A percentile compares a stretch with the other conserved stretches of the same genome.
Conservation (phyloP, 345 rosid species). For the Carallia pectinifolia region DNA sequence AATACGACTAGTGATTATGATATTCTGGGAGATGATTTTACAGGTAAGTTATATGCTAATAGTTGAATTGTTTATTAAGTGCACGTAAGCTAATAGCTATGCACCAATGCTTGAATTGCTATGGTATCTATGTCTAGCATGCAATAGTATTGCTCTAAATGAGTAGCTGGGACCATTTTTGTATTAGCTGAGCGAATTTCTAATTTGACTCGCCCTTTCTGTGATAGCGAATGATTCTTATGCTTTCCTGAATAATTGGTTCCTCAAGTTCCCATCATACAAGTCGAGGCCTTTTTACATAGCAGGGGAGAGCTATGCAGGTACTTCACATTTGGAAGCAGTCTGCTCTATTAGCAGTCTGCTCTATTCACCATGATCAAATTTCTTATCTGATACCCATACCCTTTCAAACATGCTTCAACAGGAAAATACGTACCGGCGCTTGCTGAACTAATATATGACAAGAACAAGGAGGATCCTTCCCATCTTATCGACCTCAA, state of each 20-base stretch:
- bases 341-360: neutral
- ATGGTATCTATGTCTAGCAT: neutral
- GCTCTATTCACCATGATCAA: slow-evolving; percentile 1
- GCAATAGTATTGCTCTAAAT: neutral
- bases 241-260: slow-evolving; percentile 69
- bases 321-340: slow-evolving; percentile 28
- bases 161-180: slow-evolving; percentile 1
- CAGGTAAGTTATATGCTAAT: slow-evolving; percentile 43
- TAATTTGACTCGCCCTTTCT: too few relatives aligned
- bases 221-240: slow-evolving; percentile 63
- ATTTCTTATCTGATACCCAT: neutral
- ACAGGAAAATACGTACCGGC: slow-evolving; percentile 88
- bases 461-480: slow-evolving; percentile 50
- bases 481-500: slow-evolving; percentile 55
- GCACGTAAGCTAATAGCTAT: too few relatives aligned
- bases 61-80: too few relatives aligned
- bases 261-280: slow-evolving; percentile 67
- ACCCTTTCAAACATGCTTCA: neutral
- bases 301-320: slow-evolving; percentile 98
- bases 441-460: slow-evolving; percentile 68
- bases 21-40: slow-evolving; percentile 61
- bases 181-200: neutral
- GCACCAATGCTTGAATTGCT: too few relatives aligned
- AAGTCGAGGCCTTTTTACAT: slow-evolving; percentile 54
- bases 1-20: slow-evolving; percentile 63